These are phyloP conservation scores for Veloboletus limbatus DNA, from an alignment of 1,284 basidiomycete species.

Conservation along the genomic window DNA sequence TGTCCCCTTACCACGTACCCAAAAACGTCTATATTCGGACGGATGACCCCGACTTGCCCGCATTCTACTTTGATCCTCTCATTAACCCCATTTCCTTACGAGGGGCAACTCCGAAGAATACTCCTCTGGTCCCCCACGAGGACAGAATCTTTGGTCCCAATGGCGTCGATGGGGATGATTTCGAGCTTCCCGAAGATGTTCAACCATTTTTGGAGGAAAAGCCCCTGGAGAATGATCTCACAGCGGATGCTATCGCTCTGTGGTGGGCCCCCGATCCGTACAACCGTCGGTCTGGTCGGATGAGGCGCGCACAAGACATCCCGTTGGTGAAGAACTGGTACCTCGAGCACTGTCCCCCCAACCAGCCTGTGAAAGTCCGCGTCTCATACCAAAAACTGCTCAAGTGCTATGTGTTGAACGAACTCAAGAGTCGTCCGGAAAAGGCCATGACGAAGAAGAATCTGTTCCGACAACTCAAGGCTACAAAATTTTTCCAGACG, in stretches of 20 bases:
- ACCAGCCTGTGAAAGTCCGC: conserved; percentile 96
- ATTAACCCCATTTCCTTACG: conserved; percentile 96
- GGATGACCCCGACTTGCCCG: conserved; percentile 98
- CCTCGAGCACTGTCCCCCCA: conserved; percentile 95
- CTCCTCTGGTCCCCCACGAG: conserved; percentile 83
- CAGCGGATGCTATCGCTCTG: conserved; percentile 94
- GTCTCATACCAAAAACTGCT: conserved; percentile 99
- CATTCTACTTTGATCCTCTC: conserved; percentile 98
- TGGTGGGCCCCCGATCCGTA: conserved; percentile 99
- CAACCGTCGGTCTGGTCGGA: conserved; percentile 87
- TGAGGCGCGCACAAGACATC: conserved; percentile 92
- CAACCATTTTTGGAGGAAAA: conserved; percentile 83
- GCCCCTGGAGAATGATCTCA: conserved; percentile 86
- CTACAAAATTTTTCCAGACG: conserved; percentile 99
- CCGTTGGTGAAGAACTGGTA: conserved; percentile 98
- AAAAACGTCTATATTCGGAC: conserved; percentile 99
- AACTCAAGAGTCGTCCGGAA: conserved; percentile 83
- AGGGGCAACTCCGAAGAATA: conserved; percentile 80
- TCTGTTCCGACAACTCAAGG: conserved; percentile 92
- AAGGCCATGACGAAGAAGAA: conserved; percentile 99
- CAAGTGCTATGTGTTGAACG: conserved; percentile 95
- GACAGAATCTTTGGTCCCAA: conserved; percentile 88
- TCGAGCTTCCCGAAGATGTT: conserved; percentile 81
- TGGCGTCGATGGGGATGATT: conserved; percentile 83
- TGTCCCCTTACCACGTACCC: conserved; percentile 89